Conservation (phyloP, 176 grass and related monocot genomes). For the Triticum monococcum region DNA sequence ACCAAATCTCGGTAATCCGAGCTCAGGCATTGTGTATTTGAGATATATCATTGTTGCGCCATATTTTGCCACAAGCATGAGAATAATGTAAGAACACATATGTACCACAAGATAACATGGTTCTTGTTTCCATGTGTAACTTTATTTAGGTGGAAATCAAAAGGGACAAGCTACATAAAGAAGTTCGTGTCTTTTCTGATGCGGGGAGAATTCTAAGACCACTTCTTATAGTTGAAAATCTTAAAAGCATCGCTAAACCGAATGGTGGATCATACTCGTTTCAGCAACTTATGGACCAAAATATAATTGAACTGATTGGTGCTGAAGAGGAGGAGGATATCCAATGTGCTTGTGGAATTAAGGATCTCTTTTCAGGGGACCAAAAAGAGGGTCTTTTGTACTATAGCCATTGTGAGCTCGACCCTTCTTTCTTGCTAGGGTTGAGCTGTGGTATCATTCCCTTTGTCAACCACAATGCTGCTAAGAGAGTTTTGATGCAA, state of each 20-base stretch:
- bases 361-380: constrained; percentile 50
- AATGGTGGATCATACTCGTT: constrained; percentile 58
- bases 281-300: constrained; percentile 67
- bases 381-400: constrained; percentile 30
- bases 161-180: constrained; percentile 64
- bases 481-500: constrained; percentile 70
- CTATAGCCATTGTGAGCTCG: constrained; percentile 83
- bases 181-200: constrained; percentile 86
- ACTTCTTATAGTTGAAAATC: constrained; percentile 81
- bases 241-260: constrained; percentile 51
- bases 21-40: constrained; percentile 3
- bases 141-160: constrained; percentile 85
- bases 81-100: neutral
- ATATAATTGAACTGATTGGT: constrained; percentile 78
- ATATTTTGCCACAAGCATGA: constrained; percentile 10
- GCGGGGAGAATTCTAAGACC: constrained; percentile 78
- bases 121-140: constrained; percentile 22
- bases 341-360: constrained; percentile 64
- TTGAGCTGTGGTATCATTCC: constrained; percentile 83
- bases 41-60: neutral
- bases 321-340: constrained; percentile 91
- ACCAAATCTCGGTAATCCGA: neutral
- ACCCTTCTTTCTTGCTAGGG: constrained; percentile 78
- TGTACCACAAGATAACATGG: constrained; percentile 12
- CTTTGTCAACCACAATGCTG: constrained; percentile 84